A percentile compares a stretch with the other conserved stretches of the same genome.
Evolutionary conservation across 306 rosid genomes (phyloP).

Genomic region (Quercus wislizeni): DNA sequence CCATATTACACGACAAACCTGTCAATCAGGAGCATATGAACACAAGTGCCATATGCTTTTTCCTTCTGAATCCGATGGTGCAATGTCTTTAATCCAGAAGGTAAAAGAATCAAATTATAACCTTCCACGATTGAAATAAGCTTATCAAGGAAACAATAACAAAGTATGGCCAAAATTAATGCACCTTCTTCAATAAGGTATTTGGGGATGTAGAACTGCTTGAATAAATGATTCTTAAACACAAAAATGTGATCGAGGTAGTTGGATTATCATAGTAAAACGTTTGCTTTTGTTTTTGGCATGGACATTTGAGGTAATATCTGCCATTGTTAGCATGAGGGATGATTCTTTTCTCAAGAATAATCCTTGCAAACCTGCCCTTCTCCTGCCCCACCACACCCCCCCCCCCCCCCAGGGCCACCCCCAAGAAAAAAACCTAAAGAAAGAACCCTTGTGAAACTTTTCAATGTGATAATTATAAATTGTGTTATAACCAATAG

Average conservation of each 20-base stretch:
- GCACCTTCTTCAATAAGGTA: not conserved
- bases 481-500: not conserved
- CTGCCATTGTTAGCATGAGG: not conserved
- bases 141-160: not conserved
- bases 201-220: not conserved
- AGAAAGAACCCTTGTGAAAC: no score
- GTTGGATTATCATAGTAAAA: not conserved
- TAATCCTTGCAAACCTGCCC: not conserved
- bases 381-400: not conserved
- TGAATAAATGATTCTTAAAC: not conserved
- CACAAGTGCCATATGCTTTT: slow-evolving; percentile 46
- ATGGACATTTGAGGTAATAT: not conserved
- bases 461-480: no score
- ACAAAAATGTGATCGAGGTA: not conserved
- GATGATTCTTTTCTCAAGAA: not conserved
- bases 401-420: no score
- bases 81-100: slow-evolving; percentile 51
- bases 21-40: slow-evolving; percentile 74
- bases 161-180: not conserved
- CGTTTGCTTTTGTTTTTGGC: not conserved
- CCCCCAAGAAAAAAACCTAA: not conserved
- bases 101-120: not conserved
- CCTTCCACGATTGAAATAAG: not conserved
- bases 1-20: slow-evolving; percentile 42
- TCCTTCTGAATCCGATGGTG: slow-evolving; percentile 55